Evolutionary conservation across 164 flowering plant species (phyloP), one percentile per base, ranked within the genome.

Genomic region (Nymphaea thermarum): DNA sequence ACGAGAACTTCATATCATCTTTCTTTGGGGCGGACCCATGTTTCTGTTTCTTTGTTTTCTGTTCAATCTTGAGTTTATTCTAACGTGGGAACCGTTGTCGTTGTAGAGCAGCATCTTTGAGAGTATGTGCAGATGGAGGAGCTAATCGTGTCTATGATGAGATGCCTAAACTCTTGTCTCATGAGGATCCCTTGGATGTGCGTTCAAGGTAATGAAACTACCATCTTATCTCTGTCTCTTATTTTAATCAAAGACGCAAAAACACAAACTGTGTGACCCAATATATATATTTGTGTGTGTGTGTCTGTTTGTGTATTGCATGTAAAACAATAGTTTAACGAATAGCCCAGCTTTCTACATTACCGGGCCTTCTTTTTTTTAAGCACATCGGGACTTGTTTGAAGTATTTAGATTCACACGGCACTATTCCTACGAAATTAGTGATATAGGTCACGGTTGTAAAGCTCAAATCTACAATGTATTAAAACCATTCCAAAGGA

Each of bases 111-210:
- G 99, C 97, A 71, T 74, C 69, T 43, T 63, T 91, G n/a, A 87
- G 86, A 43, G 44, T 91, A 4, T 94, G 98, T 43, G 98, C 99
- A 2, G 98, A 94, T 77, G 98, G 99, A 60, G 99, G 99, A 43
- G 96, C 99, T 0, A 94, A 94, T 71, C 89, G 94, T 1, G 3
- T 92, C 66, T 88, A 65, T 64, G 96, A 94, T 71, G 99, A 92
- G 69, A 69, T 94, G 86, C 98, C 98, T 43, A 72, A 42, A 16
- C 53, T 91, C 14, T 80, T 90, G 10, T 86, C 93, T 57, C 70
- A 80, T 17, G 83, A 86, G 73, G 88, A 87, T 65, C 83, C 80
- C 12, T n/a, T 66, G 3, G 70, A 74, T 72, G 83, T 94, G 70
- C 86, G 92, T 57, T 63, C 67, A 70, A 89, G 96, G 99, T 89